Conservation (phyloP, 2,329 filamentous ascomycete species). For the Fusarium brevicatenulatum region DNA sequence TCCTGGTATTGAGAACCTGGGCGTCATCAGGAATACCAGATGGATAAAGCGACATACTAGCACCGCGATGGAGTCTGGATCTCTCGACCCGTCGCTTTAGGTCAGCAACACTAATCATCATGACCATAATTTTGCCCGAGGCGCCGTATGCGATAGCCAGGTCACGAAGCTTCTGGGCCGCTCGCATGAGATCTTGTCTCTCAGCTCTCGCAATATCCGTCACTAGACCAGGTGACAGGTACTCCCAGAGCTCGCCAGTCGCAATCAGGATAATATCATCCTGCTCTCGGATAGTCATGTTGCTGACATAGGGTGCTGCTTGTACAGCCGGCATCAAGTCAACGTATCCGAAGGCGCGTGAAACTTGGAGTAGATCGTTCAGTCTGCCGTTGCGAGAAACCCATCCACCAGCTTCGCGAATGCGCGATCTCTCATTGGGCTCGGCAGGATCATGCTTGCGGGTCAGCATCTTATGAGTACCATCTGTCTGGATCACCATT, state of each 20-base stretch:
- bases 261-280: conserved; percentile 95
- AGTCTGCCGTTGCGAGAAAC: conserved; percentile 94
- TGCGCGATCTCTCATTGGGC: conserved; percentile 82
- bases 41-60: conserved; percentile 87
- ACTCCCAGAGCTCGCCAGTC: conserved; percentile 95
- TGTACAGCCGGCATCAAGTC: conserved; percentile 93
- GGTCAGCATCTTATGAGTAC: conserved; percentile 83
- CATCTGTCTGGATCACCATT: conserved; percentile 92
- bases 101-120: conserved; percentile 95
- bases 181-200: conserved; percentile 90
- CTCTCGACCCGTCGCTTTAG: conserved; percentile 84
- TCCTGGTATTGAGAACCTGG: conserved; percentile 70
- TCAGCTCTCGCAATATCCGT: conserved; percentile 92
- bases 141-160: conserved; percentile 95
- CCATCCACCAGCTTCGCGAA: conserved; percentile 93
- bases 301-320: conserved; percentile 84
- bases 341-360: conserved; percentile 93
- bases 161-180: conserved; percentile 92
- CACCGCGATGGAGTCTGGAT: conserved; percentile 76
- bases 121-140: conserved; percentile 96
- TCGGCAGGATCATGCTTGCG: conserved; percentile 94
- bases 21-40: conserved; percentile 77
- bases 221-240: conserved; percentile 86
- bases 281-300: conserved; percentile 82
- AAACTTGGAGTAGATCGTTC: conserved; percentile 91